Evolutionary conservation across 2,329 filamentous ascomycete species (phyloP).

Genomic region (Aureobasidium sp.): DNA sequence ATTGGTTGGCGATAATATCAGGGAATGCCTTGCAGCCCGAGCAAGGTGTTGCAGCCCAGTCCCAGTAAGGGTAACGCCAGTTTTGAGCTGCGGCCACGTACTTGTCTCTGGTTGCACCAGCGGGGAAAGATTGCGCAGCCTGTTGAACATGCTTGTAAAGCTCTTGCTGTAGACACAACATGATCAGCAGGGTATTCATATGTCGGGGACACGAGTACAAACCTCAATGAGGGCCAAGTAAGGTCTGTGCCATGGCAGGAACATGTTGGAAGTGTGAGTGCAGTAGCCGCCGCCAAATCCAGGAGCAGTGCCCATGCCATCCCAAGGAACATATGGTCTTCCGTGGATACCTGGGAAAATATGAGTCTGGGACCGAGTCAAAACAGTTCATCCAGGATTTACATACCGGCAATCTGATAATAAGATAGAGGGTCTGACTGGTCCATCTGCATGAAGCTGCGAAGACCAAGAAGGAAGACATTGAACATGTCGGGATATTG

Average conservation of each 20-base stretch:
- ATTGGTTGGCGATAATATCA: constrained; percentile 33
- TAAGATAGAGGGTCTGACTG: constrained; percentile 63
- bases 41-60: constrained; percentile 38
- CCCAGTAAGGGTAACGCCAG: constrained; percentile 43
- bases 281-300: constrained; percentile 64
- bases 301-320: constrained; percentile 41
- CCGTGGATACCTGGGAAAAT: constrained; percentile 66
- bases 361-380: not conserved
- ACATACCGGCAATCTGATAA: constrained; percentile 68
- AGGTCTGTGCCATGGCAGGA: constrained; percentile 77
- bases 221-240: constrained; percentile 62
- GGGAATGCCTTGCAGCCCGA: constrained; percentile 30
- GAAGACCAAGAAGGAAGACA: constrained; percentile 67
- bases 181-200: not conserved
- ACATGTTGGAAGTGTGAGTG: constrained; percentile 66
- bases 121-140: constrained; percentile 37
- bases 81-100: constrained; percentile 35
- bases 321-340: constrained; percentile 57
- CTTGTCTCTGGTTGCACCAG: constrained; percentile 29
- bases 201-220: constrained; percentile 3
- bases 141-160: constrained; percentile 35
- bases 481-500: constrained; percentile 62
- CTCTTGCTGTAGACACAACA: constrained; percentile 31
- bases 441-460: constrained; percentile 61
- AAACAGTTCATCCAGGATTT: not conserved